phyloP scores from a whole-genome alignment of 2,329 filamentous ascomycete species.

The Trichoderma aggressivum region DNA sequence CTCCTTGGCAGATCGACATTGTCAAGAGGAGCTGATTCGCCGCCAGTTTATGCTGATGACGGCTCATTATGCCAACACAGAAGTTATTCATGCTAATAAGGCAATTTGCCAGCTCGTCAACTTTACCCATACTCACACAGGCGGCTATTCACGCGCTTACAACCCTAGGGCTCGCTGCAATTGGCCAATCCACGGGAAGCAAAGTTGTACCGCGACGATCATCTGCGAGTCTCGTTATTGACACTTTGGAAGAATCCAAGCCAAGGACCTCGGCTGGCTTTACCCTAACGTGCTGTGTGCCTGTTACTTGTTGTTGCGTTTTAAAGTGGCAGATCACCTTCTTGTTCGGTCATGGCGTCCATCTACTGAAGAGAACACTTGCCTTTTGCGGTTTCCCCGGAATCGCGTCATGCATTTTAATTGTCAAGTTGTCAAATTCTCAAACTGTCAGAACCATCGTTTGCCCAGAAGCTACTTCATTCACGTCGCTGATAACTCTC shows the following conservation, averaged over 20 bases:
- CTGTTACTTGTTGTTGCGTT: not conserved
- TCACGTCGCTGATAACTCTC: not conserved
- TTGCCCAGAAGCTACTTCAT: not conserved
- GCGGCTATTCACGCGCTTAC: not conserved
- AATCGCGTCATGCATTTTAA: not conserved
- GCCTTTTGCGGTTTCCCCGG: not conserved
- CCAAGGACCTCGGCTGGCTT: not conserved
- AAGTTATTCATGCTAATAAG: slow-evolving; percentile 3
- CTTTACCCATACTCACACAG: not conserved
- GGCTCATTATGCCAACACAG: not conserved
- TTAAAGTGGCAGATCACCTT: not conserved
- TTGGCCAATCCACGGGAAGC: not conserved
- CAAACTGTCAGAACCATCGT: no score
- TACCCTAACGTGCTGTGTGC: not conserved
- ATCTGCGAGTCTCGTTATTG: not conserved
- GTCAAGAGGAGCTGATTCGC: not conserved
- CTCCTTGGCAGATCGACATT: not conserved
- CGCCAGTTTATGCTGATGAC: not conserved
- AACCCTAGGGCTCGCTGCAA: not conserved
- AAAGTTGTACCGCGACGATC: not conserved
- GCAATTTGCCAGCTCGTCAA: not conserved
- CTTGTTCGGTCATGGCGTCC: not conserved
- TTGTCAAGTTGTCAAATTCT: not conserved
- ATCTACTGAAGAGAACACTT: not conserved
- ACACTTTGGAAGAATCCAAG: not conserved